Evolutionary conservation across 768 basidiomycete species (phyloP), one percentile per base, ranked within the genome.

Genomic region (Trametes cingulata): DNA sequence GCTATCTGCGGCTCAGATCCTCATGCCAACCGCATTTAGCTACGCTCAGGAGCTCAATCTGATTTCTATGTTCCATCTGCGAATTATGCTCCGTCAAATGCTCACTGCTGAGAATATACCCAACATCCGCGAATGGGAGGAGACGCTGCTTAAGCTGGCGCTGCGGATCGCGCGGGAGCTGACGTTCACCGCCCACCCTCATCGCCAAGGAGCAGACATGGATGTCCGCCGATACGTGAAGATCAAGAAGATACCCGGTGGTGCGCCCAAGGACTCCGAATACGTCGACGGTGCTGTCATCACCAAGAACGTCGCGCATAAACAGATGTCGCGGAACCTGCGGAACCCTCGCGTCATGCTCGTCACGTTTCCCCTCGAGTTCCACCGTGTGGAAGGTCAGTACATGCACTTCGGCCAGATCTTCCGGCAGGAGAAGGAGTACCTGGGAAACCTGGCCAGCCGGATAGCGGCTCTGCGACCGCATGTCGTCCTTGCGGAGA

Each of bases 231-330:
- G 88, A 39, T 97, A 96, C 67, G 94, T 98, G 47, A 98, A 98
- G 76, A 95, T 98, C 74, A 98, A 99, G 79, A 96, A 96, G 75
- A 90, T 98, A 15, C 96, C 97, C 0, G 97, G 97, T 22, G 97
- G 97, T 4, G 78, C 84, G 37, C 95, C 96, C 19, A 83, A 79
- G 25, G 93, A 99, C 72, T 97, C 94, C 5, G 97, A 99, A 77
- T 98, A 95, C 71, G 93, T 99, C 45, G 91, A 94, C 55, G 97
- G 97, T 13, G 92, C 90, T 5, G 94, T 98, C 57, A 97, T 98
- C 68, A 95, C 96, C 17, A 98, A 99, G 80, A 98, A 98, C 67
- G 88, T 98, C 9, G 92, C 95, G 1, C 95, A 98, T 74, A 98
- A 98, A 74, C 84, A 86, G 64, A 98, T 99, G 96, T 80, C 90